Conservation (phyloP, 495 filamentous ascomycete genomes). For the Tuber umbilicatum region DNA sequence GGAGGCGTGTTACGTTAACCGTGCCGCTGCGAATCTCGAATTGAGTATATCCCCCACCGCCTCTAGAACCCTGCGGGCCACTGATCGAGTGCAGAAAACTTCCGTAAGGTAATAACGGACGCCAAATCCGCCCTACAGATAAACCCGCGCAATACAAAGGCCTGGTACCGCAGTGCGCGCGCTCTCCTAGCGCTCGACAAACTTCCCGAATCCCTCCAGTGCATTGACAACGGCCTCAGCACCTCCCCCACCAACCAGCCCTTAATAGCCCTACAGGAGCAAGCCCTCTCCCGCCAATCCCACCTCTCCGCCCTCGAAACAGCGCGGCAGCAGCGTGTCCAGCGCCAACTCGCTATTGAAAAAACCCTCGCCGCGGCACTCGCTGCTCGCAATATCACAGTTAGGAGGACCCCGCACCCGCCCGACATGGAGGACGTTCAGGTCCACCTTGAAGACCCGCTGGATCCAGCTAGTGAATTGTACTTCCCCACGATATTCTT, state of each 20-base stretch:
- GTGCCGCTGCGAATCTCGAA: slow-evolving; percentile 78
- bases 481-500: slow-evolving; percentile 74
- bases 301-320: slow-evolving; percentile 44
- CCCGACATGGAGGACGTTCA: slow-evolving; percentile 78
- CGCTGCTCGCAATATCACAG: slow-evolving; percentile 63
- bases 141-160: slow-evolving; percentile 74
- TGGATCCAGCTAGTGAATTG: slow-evolving; percentile 62
- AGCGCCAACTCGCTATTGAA: slow-evolving; percentile 50
- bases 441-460: slow-evolving; percentile 61
- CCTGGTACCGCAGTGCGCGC: slow-evolving; percentile 71
- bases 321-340: slow-evolving; percentile 47
- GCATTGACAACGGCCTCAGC: slow-evolving; percentile 60
- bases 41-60: slow-evolving; percentile 48
- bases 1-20: slow-evolving; percentile 66
- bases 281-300: slow-evolving; percentile 52
- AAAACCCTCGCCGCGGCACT: slow-evolving; percentile 62
- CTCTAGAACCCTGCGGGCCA: background rate
- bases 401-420: slow-evolving; percentile 58
- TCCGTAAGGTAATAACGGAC: slow-evolving; percentile 58
- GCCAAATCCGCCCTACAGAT: slow-evolving; percentile 71
- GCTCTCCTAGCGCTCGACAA: slow-evolving; percentile 70
- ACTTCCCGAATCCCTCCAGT: slow-evolving; percentile 68
- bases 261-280: slow-evolving; percentile 35
- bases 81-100: slow-evolving; percentile 56
- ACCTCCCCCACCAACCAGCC: slow-evolving; percentile 56